Evolutionary conservation across 306 rosid genomes (phyloP).

Genomic region (Phaseolus lunatus): DNA sequence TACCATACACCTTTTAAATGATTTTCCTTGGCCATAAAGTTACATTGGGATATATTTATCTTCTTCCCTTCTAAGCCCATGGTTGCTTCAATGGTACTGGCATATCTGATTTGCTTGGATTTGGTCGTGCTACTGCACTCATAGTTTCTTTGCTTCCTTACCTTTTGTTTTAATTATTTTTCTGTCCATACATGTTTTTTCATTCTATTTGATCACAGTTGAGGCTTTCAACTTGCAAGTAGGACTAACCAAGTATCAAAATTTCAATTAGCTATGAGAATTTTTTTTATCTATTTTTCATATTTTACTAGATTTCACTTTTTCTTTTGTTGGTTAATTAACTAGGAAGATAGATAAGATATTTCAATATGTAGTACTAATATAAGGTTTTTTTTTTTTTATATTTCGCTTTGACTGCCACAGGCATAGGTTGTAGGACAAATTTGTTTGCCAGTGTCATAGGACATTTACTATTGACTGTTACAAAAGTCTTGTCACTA

Average conservation of each 20-base stretch:
- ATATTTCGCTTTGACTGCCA: neutral
- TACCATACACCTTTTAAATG: neutral
- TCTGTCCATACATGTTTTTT: conserved; percentile 3
- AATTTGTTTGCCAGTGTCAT: conserved; percentile 12
- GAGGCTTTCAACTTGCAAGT: conserved; percentile 17
- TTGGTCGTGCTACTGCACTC: neutral
- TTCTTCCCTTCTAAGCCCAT: conserved; percentile 12
- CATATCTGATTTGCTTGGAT: neutral
- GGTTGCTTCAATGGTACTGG: conserved; percentile 24
- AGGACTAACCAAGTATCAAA: neutral
- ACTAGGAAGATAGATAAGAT: conserved; percentile 5
- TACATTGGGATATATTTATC: neutral
- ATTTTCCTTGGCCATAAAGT: conserved; percentile 9
- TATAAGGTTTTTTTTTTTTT: neutral
- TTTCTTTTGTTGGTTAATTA: conserved; percentile 21
- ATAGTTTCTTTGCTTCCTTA: neutral
- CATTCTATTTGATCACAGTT: neutral
- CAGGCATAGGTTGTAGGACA: conserved; percentile 8
- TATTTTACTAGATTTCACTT: neutral
- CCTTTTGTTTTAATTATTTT: conserved; percentile 11
- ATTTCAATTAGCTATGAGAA: neutral
- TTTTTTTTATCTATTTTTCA: neutral
- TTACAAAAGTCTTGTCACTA: conserved; percentile 1
- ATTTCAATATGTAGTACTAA: neutral
- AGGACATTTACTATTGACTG: conserved; percentile 32